These are phyloP conservation scores for Podospora pseudoanserina DNA, from an alignment of 495 filamentous ascomycete species.

Conservation along the genomic window DNA sequence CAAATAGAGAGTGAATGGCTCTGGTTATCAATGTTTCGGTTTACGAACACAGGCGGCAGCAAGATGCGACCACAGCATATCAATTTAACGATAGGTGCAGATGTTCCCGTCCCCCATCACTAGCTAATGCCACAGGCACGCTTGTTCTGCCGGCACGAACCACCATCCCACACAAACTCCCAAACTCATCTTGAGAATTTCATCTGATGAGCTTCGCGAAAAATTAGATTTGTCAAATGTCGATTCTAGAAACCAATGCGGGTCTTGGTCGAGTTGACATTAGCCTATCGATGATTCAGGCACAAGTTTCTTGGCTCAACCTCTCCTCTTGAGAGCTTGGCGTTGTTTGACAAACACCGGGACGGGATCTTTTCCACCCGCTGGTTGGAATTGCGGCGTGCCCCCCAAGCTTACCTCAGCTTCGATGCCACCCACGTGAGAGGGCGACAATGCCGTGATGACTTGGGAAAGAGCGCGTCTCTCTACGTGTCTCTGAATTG, in stretches of 20 bases:
- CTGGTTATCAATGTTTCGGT: not conserved
- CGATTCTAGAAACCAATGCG: not conserved
- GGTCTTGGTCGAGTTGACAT: not conserved
- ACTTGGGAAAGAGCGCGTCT: slow-evolving; percentile 7
- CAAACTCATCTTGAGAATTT: not conserved
- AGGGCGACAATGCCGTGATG: slow-evolving; percentile 25
- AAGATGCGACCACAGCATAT: not conserved
- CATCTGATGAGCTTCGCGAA: not conserved
- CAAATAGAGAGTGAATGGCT: not conserved
- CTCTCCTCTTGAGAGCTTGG: slow-evolving; percentile 7
- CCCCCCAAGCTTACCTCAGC: slow-evolving; percentile 1
- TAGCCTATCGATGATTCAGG: slow-evolving; percentile 8
- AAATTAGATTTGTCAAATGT: not conserved
- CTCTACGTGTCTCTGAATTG: not conserved
- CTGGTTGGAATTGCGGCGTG: not conserved
- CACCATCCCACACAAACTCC: not conserved
- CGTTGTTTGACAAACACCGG: slow-evolving; percentile 7
- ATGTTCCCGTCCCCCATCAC: not conserved
- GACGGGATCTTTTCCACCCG: not conserved
- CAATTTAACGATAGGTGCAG: not conserved
- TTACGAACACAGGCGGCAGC: not conserved
- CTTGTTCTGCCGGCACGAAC: too few species aligned
- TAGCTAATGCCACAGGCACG: not conserved
- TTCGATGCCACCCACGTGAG: slow-evolving; percentile 21
- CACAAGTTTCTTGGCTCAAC: slow-evolving; percentile 6